phyloP scores from a whole-genome alignment of 1,139 yeast species.

The Taphrina sp. region DNA sequence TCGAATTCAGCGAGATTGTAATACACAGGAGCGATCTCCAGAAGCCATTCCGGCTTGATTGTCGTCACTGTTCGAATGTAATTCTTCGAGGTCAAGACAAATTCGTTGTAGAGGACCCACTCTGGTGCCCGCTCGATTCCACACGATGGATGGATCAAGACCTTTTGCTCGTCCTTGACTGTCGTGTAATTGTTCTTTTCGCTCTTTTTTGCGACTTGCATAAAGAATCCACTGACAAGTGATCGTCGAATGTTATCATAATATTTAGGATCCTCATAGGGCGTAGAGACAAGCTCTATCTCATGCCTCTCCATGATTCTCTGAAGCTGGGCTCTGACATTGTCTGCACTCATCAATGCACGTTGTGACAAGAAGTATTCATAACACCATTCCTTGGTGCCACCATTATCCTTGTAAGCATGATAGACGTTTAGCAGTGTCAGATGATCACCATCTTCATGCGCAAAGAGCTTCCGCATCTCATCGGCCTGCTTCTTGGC shows the following conservation, averaged over 20 bases:
- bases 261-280: constrained; percentile 60
- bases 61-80: constrained; percentile 93
- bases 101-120: constrained; percentile 93
- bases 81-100: constrained; percentile 88
- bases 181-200: constrained; percentile 77
- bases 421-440: constrained; percentile 85
- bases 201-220: constrained; percentile 93
- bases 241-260: constrained; percentile 83
- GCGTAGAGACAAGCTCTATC: constrained; percentile 67
- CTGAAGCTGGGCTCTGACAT: constrained; percentile 76
- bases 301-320: constrained; percentile 81
- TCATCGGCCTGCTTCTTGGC: constrained; percentile 92
- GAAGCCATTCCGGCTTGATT: constrained; percentile 86
- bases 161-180: constrained; percentile 94
- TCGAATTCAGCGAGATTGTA: constrained; percentile 71
- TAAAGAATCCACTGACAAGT: constrained; percentile 87
- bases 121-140: constrained; percentile 82
- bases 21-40: constrained; percentile 83
- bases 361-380: constrained; percentile 82
- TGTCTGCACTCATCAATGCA: constrained; percentile 77
- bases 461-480: constrained; percentile 81
- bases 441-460: constrained; percentile 92
- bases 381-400: constrained; percentile 73
- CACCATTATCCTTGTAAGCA: constrained; percentile 69
- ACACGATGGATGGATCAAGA: constrained; percentile 86